Percentiles rank a stretch among this genome's conserved stretches.
Evolutionary conservation across 73 alveolate species (phyloP).

Genomic region (Paramecium sonneborni): DNA sequence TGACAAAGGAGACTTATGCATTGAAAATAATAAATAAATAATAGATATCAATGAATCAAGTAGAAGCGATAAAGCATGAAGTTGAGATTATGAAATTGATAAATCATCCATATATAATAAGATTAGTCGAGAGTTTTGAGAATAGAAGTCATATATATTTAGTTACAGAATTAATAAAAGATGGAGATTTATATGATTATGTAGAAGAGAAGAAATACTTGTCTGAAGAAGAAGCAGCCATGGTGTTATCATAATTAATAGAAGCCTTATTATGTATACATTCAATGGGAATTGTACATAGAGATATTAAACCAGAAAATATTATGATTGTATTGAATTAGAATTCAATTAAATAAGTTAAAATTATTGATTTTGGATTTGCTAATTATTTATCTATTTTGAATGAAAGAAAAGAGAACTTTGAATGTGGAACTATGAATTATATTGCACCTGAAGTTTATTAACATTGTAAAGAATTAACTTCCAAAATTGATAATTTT

Average conservation of each 20-base stretch:
- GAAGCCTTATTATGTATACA: constrained; percentile 65
- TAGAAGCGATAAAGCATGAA: constrained; percentile 37
- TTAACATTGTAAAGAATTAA: neutral
- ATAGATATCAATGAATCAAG: neutral
- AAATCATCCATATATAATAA: constrained; percentile 29
- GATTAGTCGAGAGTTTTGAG: constrained; percentile 11
- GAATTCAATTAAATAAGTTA: neutral
- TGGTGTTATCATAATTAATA: constrained; percentile 62
- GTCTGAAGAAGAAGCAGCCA: constrained; percentile 19
- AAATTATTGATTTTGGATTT: constrained; percentile 56
- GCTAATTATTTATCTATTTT: constrained; percentile 2
- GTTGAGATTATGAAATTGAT: constrained; percentile 8
- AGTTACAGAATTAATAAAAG: constrained; percentile 28
- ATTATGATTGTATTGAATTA: neutral
- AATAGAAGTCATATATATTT: constrained; percentile 40
- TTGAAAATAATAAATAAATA: constrained; percentile 1
- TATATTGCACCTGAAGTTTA: constrained; percentile 69
- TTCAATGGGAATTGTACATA: constrained; percentile 73
- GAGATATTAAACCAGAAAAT: constrained; percentile 85
- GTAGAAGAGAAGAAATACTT: neutral
- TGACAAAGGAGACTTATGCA: neutral
- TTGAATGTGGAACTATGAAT: constrained; percentile 60
- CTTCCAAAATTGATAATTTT: constrained; percentile 11
- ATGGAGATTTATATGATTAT: constrained; percentile 52
- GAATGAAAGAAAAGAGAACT: constrained; percentile 32